Percentiles rank a stretch among this genome's conserved stretches.
Evolutionary conservation across 2,329 filamentous ascomycete genomes (phyloP).

Genomic region (Sporothrix brasiliensis): DNA sequence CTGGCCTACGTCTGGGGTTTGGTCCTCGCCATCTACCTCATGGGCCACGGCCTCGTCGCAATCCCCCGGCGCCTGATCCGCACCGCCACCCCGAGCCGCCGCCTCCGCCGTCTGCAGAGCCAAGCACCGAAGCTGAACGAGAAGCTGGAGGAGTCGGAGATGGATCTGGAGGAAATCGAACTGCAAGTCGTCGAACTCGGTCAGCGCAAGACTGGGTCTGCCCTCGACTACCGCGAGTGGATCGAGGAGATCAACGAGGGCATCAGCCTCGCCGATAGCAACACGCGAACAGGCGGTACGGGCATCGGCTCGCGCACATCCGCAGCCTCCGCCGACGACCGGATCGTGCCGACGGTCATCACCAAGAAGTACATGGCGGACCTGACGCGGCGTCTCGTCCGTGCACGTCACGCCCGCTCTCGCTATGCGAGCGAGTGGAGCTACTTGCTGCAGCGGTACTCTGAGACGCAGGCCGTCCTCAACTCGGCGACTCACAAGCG

Average conservation of each 20-base stretch:
- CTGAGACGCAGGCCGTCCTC: conserved; percentile 76
- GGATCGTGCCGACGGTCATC: conserved; percentile 74
- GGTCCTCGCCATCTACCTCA: conserved; percentile 89
- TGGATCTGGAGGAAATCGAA: conserved; percentile 79
- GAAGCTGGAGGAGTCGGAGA: conserved; percentile 80
- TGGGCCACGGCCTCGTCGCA: conserved; percentile 94
- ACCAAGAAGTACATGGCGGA: conserved; percentile 93
- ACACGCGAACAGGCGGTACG: conserved; percentile 49
- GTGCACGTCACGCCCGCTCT: conserved; percentile 79
- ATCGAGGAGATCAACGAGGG: conserved; percentile 90
- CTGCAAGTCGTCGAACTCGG: conserved; percentile 77
- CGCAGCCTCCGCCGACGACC: conserved; percentile 49
- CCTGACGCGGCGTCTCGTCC: conserved; percentile 76
- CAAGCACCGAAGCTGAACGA: conserved; percentile 84
- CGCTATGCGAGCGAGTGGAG: conserved; percentile 88
- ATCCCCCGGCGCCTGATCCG: conserved; percentile 81
- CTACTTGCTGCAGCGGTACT: conserved; percentile 71
- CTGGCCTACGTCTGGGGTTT: conserved; percentile 93
- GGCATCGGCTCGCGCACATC: conserved; percentile 34
- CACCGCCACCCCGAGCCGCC: conserved; percentile 74
- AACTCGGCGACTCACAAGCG: conserved; percentile 80
- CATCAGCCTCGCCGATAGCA: conserved; percentile 67
- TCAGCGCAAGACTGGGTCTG: conserved; percentile 77
- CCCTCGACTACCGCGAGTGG: conserved; percentile 82
- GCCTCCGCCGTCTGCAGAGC: conserved; percentile 73